Conservation (phyloP, 2,329 filamentous ascomycete species). For the Botryotinia convoluta region DNA sequence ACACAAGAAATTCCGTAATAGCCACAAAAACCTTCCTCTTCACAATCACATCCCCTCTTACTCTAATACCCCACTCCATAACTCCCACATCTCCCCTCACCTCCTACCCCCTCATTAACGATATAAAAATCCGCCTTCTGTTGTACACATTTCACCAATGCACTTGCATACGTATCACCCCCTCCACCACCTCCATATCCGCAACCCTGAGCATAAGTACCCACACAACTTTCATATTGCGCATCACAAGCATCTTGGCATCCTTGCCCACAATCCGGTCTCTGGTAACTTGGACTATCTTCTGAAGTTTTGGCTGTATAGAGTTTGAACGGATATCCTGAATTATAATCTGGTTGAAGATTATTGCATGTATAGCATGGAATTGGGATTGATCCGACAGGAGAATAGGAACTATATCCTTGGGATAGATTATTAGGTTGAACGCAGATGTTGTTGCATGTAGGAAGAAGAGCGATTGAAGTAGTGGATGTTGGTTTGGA, state of each 20-base stretch:
- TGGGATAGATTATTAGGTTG: conserved; percentile 55
- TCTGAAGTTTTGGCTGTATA: conserved; percentile 47
- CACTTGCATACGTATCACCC: conserved; percentile 32
- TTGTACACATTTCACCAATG: conserved; percentile 45
- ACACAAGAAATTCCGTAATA: not conserved
- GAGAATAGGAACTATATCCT: conserved; percentile 65
- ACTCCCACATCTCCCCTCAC: conserved; percentile 42
- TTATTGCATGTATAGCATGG: conserved; percentile 57
- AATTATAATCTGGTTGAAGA: conserved; percentile 42
- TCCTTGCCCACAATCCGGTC: conserved; percentile 41
- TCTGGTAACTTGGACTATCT: conserved; percentile 47
- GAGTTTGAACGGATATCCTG: conserved; percentile 50
- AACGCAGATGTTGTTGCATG: conserved; percentile 48
- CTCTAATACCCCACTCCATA: conserved; percentile 35
- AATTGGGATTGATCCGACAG: conserved; percentile 51
- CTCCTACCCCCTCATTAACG: conserved; percentile 43
- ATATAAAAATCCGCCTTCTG: conserved; percentile 51
- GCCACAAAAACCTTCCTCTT: not conserved
- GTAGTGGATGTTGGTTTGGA: conserved; percentile 37
- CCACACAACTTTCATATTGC: conserved; percentile 50
- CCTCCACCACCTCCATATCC: conserved; percentile 30
- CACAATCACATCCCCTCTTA: too few species aligned
- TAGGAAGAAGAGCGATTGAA: conserved; percentile 45
- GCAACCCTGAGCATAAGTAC: conserved; percentile 51
- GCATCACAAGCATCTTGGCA: conserved; percentile 53